A percentile compares a stretch with the other conserved stretches of the same genome.
These are phyloP conservation scores for Vicia villosa DNA, from an alignment of 306 rosid genomes.

Conservation along the genomic window DNA sequence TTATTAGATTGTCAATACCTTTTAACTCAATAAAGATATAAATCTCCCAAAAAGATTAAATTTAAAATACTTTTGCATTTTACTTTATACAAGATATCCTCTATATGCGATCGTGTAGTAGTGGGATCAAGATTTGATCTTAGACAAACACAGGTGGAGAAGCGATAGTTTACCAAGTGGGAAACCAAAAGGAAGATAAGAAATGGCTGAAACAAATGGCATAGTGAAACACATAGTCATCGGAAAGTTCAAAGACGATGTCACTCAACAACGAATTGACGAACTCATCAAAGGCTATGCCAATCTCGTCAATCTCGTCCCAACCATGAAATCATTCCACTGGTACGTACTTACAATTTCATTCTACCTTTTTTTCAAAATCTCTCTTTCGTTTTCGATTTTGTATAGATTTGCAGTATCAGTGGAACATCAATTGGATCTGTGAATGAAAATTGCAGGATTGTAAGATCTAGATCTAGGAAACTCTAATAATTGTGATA, in stretches of 20 bases:
- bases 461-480: conserved; percentile 13
- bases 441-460: background rate
- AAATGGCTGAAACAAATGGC: conserved; percentile 77
- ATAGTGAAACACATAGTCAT: conserved; percentile 70
- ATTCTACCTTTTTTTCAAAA: too few relatives aligned
- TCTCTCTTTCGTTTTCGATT: too few relatives aligned
- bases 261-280: conserved; percentile 45
- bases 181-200: background rate
- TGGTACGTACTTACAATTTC: conserved; percentile 45
- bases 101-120: too few relatives aligned
- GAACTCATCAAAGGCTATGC: conserved; percentile 67
- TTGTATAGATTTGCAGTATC: background rate
- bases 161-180: background rate
- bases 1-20: too few relatives aligned
- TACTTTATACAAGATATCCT: too few relatives aligned
- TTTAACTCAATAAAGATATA: too few relatives aligned
- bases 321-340: conserved; percentile 77
- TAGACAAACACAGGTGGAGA: background rate
- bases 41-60: too few relatives aligned
- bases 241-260: conserved; percentile 73
- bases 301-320: conserved; percentile 66
- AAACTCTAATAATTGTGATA: too few relatives aligned
- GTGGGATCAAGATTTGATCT: too few relatives aligned
- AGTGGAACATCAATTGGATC: conserved; percentile 9
- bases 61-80: too few relatives aligned